Evolutionary conservation across 768 basidiomycete species (phyloP), one percentile per base, ranked within the genome.

Genomic region (Cyclocybe cylindracea): DNA sequence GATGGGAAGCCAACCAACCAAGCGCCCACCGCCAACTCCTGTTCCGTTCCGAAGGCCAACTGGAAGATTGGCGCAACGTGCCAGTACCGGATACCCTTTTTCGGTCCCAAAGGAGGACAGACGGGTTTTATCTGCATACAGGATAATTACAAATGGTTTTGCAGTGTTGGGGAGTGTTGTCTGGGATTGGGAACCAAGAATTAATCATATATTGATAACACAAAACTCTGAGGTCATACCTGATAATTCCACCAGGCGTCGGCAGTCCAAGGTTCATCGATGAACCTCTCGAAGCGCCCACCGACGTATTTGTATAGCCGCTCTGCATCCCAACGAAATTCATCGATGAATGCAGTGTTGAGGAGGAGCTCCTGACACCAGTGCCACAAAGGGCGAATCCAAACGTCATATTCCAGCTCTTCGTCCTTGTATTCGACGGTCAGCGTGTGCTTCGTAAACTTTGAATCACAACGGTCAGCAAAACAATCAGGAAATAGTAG

Each of bases 121-220:
- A n/a, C n/a, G n/a, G n/a, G n/a, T n/a, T n/a, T n/a, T n/a, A n/a
- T 77, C 73, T 2, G 74, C 70, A 64, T 75, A 77, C 0, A 77
- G 38, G 13, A 73, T 69, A 24, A 70, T 65, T 7, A 54, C 51
- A 14, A 72, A 56, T 0, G 67, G 64, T 18, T 65, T 65, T 10
- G 56, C 65, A 46, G 46, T 56, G n/a, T 36, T 11, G 18, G 67
- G 65, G 39, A 70, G 47, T 1, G 29, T 36, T 29, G 59, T 60
- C 42, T 54, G n/a, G 41, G 53, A 38, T 42, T n/a, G n/a, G n/a
- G n/a, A n/a, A n/a, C n/a, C n/a, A n/a, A n/a, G 24, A 47, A 19
- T 24, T 33, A 51, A 11, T 34, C 37, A 40, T 40, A n/a, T 13
- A 38, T n/a, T 32, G 44, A 14, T 56, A 44, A 53, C 64, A 54